Percentiles rank a stretch among this genome's conserved stretches.
phyloP scores from a whole-genome alignment of 2,329 filamentous ascomycete species.

The Colletotrichum neosansevieriae region DNA sequence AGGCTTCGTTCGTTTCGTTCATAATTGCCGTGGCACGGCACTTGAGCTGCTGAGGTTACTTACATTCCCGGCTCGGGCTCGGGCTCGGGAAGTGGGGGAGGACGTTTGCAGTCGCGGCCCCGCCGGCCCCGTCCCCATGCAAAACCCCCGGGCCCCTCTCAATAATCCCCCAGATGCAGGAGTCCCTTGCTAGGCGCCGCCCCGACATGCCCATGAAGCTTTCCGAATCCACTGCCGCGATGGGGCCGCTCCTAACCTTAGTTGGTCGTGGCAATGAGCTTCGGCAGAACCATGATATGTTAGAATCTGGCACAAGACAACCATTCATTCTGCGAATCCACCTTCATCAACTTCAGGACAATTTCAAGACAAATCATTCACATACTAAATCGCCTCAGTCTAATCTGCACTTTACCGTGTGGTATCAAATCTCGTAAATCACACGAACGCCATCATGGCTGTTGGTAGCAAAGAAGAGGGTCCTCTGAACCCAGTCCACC shows the following conservation, averaged over 20 bases:
- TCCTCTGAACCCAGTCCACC: conserved; percentile 66
- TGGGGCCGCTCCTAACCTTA: conserved; percentile 13
- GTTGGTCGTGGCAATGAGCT: background rate
- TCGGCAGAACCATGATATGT: background rate
- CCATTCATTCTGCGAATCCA: background rate
- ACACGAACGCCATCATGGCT: conserved; percentile 18
- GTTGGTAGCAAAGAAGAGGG: conserved; percentile 26
- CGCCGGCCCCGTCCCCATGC: conserved; percentile 20
- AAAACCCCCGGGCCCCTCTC: background rate
- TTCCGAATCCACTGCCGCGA: background rate
- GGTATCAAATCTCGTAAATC: background rate
- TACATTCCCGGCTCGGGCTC: conserved; percentile 12
- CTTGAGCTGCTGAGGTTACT: background rate
- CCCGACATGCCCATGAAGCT: background rate
- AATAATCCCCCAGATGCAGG: too few relatives aligned
- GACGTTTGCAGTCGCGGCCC: background rate
- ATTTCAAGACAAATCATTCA: background rate
- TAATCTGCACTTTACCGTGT: background rate
- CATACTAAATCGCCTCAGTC: too few relatives aligned
- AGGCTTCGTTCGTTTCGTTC: background rate
- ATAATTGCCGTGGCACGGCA: background rate
- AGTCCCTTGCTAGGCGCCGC: background rate
- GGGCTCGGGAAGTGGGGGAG: conserved; percentile 35
- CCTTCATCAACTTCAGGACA: background rate
- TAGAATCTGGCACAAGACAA: background rate